Evolutionary conservation across 2,329 filamentous ascomycete species (phyloP).

Genomic region (Aspergillus fumigatiaffinis): DNA sequence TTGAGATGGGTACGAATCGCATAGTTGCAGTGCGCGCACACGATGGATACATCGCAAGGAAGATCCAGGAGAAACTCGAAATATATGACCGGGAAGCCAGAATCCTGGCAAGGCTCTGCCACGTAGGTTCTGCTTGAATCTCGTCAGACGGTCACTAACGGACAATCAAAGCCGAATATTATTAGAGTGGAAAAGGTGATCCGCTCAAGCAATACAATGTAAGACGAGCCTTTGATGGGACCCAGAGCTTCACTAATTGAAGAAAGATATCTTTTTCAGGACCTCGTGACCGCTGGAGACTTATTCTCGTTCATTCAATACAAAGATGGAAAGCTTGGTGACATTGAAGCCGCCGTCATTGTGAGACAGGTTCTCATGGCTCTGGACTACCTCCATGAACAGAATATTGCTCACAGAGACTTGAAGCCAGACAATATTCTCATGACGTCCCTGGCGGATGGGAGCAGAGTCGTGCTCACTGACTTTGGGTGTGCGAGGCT

Average conservation of each 20-base stretch:
- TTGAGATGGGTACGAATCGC: neutral
- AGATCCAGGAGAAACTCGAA: constrained; percentile 27
- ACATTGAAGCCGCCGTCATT: constrained; percentile 53
- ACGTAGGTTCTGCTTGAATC: constrained; percentile 35
- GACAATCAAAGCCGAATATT: constrained; percentile 52
- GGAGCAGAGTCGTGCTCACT: constrained; percentile 54
- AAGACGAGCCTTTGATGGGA: constrained; percentile 13
- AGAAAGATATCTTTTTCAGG: constrained; percentile 58
- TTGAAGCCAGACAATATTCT: constrained; percentile 63
- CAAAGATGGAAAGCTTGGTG: constrained; percentile 44
- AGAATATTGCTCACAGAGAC: constrained; percentile 57
- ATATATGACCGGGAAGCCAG: constrained; percentile 38
- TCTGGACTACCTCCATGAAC: constrained; percentile 55
- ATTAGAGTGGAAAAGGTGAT: constrained; percentile 56
- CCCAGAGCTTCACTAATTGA: constrained; percentile 7
- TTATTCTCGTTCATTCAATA: constrained; percentile 57
- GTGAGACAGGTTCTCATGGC: constrained; percentile 54
- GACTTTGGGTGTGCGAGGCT: constrained; percentile 57
- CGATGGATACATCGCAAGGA: constrained; percentile 14
- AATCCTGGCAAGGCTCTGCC: constrained; percentile 50
- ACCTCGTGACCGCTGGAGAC: constrained; percentile 58
- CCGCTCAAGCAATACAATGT: constrained; percentile 50
- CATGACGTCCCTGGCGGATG: constrained; percentile 50
- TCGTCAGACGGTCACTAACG: constrained; percentile 1
- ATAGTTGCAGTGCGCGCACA: constrained; percentile 9